Percentiles rank a stretch among this genome's conserved stretches.
phyloP scores from a whole-genome alignment of 2,329 filamentous ascomycete genomes.

The Zelopaecilomyces penicillatus region DNA sequence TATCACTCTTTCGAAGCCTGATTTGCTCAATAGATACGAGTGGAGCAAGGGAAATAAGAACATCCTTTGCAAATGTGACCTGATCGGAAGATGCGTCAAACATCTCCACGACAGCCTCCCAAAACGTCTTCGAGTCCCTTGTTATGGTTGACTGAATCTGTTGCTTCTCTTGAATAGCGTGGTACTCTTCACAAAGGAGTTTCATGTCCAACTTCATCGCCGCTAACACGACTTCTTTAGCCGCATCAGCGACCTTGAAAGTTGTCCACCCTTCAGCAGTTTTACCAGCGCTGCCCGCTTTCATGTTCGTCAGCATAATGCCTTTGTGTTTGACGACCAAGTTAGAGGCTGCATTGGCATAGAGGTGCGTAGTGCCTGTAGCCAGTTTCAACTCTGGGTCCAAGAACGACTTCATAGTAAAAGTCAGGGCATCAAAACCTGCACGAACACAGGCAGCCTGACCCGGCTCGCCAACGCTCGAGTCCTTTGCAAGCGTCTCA shows the following conservation, averaged over 20 bases:
- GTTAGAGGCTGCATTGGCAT: slow-evolving; percentile 57
- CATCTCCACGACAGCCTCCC: slow-evolving; percentile 46
- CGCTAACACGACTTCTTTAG: slow-evolving; percentile 41
- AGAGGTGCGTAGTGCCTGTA: slow-evolving; percentile 48
- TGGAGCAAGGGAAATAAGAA: slow-evolving; percentile 61
- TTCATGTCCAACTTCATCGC: slow-evolving; percentile 41
- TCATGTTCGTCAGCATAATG: slow-evolving; percentile 41
- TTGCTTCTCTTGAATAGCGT: slow-evolving; percentile 51
- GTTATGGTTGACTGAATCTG: slow-evolving; percentile 59
- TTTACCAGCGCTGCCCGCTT: slow-evolving; percentile 12
- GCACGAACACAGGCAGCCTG: slow-evolving; percentile 55
- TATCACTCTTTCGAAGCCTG: slow-evolving; percentile 41
- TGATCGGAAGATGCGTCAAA: slow-evolving; percentile 71
- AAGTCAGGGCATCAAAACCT: slow-evolving; percentile 52
- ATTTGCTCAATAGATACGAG: slow-evolving; percentile 72
- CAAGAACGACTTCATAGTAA: slow-evolving; percentile 49
- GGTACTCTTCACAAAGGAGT: slow-evolving; percentile 34
- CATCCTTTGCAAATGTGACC: slow-evolving; percentile 63
- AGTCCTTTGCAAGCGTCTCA: slow-evolving; percentile 49
- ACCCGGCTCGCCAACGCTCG: slow-evolving; percentile 46
- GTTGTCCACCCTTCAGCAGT: slow-evolving; percentile 28
- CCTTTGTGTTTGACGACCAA: slow-evolving; percentile 54
- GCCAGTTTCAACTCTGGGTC: slow-evolving; percentile 35
- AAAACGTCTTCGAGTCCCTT: slow-evolving; percentile 50
- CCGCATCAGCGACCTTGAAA: slow-evolving; percentile 34